A percentile compares a stretch with the other conserved stretches of the same genome.
Evolutionary conservation across 2,329 filamentous ascomycete species (phyloP).

Genomic region (Penicillium sp.): DNA sequence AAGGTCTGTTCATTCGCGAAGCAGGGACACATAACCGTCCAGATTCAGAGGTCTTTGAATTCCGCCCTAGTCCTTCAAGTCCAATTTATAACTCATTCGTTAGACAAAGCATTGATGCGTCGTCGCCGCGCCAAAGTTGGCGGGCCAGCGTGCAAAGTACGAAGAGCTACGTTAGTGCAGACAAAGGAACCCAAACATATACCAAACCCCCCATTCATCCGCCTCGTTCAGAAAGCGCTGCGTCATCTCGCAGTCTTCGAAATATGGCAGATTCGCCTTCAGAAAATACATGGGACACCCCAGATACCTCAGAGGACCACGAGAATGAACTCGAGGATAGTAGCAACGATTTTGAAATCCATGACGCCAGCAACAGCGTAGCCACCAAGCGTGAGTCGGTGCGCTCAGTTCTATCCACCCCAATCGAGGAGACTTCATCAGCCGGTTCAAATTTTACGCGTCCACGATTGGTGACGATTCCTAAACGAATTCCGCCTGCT

Average conservation of each 20-base stretch:
- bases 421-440: conserved; percentile 37
- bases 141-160: conserved; percentile 65
- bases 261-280: conserved; percentile 19
- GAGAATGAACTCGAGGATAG: conserved; percentile 18
- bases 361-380: conserved; percentile 52
- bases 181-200: conserved; percentile 67
- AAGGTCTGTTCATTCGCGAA: conserved; percentile 83
- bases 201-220: conserved; percentile 20
- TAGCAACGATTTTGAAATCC: conserved; percentile 24
- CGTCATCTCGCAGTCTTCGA: conserved; percentile 29
- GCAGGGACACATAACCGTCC: conserved; percentile 75
- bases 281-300: conserved; percentile 22
- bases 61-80: conserved; percentile 70
- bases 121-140: conserved; percentile 60
- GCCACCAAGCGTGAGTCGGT: conserved; percentile 45
- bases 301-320: conserved; percentile 17
- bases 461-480: conserved; percentile 78
- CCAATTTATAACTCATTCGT: conserved; percentile 58
- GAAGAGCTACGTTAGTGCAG: conserved; percentile 44
- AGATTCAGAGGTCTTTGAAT: conserved; percentile 76
- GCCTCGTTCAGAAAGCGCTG: conserved; percentile 31
- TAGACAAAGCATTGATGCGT: conserved; percentile 64
- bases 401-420: conserved; percentile 17
- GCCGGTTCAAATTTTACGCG: conserved; percentile 67
- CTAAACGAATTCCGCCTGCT: conserved; percentile 70